phyloP scores from a whole-genome alignment of 2,329 filamentous ascomycete genomes.

The Phialemoniopsis sp. region DNA sequence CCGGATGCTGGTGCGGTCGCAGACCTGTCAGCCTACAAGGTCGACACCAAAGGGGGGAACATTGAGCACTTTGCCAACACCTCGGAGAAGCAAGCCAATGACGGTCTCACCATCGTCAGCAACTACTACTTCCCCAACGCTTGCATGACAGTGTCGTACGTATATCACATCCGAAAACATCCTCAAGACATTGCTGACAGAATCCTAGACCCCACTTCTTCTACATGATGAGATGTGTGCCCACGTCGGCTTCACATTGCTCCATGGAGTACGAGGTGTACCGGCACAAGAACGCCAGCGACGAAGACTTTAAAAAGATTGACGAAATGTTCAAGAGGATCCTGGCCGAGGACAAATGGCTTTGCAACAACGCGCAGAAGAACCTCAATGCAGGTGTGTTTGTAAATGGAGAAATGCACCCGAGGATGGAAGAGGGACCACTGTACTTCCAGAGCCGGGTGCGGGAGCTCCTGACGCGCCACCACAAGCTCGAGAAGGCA shows the following conservation, averaged over 20 bases:
- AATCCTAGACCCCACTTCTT: conserved; percentile 43
- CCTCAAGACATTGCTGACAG: too few relatives aligned
- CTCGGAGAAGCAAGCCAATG: conserved; percentile 2
- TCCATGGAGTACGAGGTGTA: conserved; percentile 48
- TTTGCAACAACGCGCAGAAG: conserved; percentile 42
- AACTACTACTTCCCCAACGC: conserved; percentile 35
- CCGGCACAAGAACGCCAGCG: conserved; percentile 38
- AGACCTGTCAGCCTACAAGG: conserved; percentile 37
- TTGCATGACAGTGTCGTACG: conserved; percentile 32
- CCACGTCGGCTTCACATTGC: conserved; percentile 32
- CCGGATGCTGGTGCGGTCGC: conserved; percentile 37
- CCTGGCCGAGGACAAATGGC: conserved; percentile 45
- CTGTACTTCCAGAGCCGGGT: conserved; percentile 37
- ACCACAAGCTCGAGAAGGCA: too few relatives aligned
- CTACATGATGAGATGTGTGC: conserved; percentile 47
- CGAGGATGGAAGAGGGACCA: conserved; percentile 47
- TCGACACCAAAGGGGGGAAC: conserved; percentile 21
- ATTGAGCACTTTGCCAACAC: conserved; percentile 9
- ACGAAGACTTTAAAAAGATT: conserved; percentile 40
- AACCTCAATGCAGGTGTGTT: conserved; percentile 48
- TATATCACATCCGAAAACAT: too few relatives aligned
- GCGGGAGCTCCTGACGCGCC: too few relatives aligned
- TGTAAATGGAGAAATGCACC: conserved; percentile 46
- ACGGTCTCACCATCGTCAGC: conserved; percentile 13
- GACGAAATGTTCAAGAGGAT: conserved; percentile 46